A percentile compares a stretch with the other conserved stretches of the same genome.
Evolutionary conservation across 2,329 filamentous ascomycete genomes (phyloP).

Genomic region (Penicillium sp.): DNA sequence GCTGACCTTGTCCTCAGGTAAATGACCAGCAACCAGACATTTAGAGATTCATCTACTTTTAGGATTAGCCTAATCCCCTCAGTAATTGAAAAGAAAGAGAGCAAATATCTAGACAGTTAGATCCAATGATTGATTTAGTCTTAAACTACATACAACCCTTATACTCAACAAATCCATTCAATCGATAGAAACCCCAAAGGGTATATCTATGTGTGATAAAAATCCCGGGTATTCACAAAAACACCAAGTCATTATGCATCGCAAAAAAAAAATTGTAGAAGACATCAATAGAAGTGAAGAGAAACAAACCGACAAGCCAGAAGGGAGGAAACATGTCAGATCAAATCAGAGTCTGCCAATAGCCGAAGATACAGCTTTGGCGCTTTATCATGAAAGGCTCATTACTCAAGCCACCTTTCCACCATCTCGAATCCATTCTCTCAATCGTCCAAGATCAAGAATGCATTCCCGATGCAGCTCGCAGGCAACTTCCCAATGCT

Average conservation of each 20-base stretch:
- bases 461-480: slow-evolving; percentile 47
- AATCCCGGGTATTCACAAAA: slow-evolving; percentile 9
- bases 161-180: neutral
- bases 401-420: slow-evolving; percentile 27
- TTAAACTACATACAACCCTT: neutral
- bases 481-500: slow-evolving; percentile 49
- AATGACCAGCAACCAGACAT: no score
- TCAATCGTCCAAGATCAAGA: slow-evolving; percentile 39
- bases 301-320: neutral
- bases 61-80: no score
- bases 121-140: no score
- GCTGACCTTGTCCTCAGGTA: no score
- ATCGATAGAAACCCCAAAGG: neutral
- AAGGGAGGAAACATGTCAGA: neutral
- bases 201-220: slow-evolving; percentile 2
- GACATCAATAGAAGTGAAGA: slow-evolving; percentile 5
- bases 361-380: neutral
- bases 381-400: neutral
- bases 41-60: no score
- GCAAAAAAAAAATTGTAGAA: neutral
- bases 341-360: neutral
- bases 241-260: slow-evolving; percentile 9
- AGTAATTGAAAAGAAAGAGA: no score
- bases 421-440: slow-evolving; percentile 39
- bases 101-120: no score